Evolutionary conservation across 768 basidiomycete species (phyloP), one percentile per base, ranked within the genome.

Genomic region (Suillus clintonianus): DNA sequence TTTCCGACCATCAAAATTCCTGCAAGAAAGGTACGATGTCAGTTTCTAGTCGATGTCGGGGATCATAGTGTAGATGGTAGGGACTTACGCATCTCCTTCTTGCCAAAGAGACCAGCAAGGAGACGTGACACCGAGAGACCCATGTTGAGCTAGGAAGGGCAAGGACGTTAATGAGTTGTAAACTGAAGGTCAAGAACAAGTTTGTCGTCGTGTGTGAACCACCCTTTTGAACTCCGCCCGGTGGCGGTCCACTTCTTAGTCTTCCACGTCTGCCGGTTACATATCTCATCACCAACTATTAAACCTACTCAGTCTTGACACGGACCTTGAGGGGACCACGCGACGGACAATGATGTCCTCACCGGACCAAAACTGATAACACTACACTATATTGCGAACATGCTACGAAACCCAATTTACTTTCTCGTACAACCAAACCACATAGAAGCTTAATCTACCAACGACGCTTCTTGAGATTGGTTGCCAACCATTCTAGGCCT

Each of bases 71-170:
- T 34, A 51, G 47, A 22, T 69, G 58, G 68, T 69, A 65, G 69
- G 66, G 67, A 81, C 96, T 77, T 79, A 97, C 96, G 95, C 97
- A 99, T 99, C 83, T 99, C 97, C 88, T 91, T 97, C 86, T 97
- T 98, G 80, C 95, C 96, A 72, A 98, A 95, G 75, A 99, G 86
- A 77, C 86, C 86, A 57, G 86, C 83, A 73, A 98, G 86, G 54
- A 95, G 78, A 69, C 81, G 81, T 69, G 91, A 94, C 65, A 94
- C 79, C 15, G 86, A 85, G 65, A 94, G 80, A 87, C 92, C 92
- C 92, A 94, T 94, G 77, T 71, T 80, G 80, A 73, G 60, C 65
- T 71, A 67, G 69, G 68, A 71, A 72, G 71, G 68, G 66, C 68
- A 74, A 69, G 68, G 75, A 76, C 72, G 62, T 66, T 66, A 68